Percentiles rank a stretch among this genome's conserved stretches.
phyloP scores from a whole-genome alignment of 257 asterid species.

The Handroanthus guayacan region DNA sequence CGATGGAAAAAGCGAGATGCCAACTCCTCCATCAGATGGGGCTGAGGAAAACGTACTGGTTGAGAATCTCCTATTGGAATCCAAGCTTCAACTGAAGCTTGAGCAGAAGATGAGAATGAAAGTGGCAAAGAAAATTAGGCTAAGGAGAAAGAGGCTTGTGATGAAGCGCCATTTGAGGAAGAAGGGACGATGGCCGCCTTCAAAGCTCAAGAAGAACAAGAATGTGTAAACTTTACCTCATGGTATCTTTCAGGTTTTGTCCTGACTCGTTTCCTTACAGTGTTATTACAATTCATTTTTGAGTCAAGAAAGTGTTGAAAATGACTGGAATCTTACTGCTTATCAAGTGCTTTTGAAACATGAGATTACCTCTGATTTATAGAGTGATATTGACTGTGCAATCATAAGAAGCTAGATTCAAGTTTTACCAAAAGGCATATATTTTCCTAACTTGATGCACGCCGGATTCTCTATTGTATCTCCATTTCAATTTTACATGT shows the following conservation, averaged over 20 bases:
- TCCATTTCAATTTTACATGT: no score
- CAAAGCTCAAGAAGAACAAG: conserved; percentile 79
- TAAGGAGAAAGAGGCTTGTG: conserved; percentile 83
- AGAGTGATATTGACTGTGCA: no score
- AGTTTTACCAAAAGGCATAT: no score
- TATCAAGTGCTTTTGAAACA: no score
- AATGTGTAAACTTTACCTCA: conserved; percentile 59
- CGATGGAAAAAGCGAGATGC: conserved; percentile 38
- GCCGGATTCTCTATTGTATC: no score
- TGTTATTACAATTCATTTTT: conserved; percentile 13
- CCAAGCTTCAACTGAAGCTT: conserved; percentile 65
- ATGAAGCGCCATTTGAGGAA: conserved; percentile 91
- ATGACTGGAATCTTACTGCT: no score
- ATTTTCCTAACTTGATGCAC: no score
- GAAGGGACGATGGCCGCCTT: conserved; percentile 98
- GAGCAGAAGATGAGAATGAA: conserved; percentile 84
- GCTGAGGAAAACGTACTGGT: conserved; percentile 48
- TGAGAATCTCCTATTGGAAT: conserved; percentile 71
- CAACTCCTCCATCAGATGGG: conserved; percentile 41
- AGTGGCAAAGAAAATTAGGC: conserved; percentile 83
- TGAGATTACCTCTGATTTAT: no score
- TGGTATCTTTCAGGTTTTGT: conserved; percentile 39
- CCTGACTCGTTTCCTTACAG: neutral
- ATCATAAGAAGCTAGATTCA: no score
- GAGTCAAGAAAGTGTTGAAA: neutral